These are phyloP conservation scores for Alternaria consortialis DNA, from an alignment of 2,329 filamentous ascomycete species.

Conservation along the genomic window DNA sequence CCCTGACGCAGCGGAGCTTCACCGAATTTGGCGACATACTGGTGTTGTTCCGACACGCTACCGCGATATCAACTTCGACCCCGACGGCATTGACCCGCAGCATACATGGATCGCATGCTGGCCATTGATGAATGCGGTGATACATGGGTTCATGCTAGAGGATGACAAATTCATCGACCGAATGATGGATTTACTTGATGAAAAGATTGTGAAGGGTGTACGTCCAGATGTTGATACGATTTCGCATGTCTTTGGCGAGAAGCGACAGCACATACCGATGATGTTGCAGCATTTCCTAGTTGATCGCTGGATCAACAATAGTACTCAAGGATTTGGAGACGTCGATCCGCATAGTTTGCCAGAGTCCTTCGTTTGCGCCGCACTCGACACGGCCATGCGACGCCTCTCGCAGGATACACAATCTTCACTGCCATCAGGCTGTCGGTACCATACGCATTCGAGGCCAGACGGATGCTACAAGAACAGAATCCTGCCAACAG, in stretches of 20 bases:
- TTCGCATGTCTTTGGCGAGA: slow-evolving; percentile 20
- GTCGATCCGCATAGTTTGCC: slow-evolving; percentile 8
- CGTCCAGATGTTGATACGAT: slow-evolving; percentile 23
- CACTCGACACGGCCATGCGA: slow-evolving; percentile 12
- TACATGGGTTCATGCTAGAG: slow-evolving; percentile 15
- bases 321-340: background rate
- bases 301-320: slow-evolving; percentile 18
- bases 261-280: background rate
- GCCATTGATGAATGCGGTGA: slow-evolving; percentile 28
- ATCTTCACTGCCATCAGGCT: background rate
- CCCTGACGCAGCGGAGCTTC: slow-evolving; percentile 4
- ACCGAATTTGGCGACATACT: slow-evolving; percentile 8
- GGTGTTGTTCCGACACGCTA: background rate
- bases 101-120: slow-evolving; percentile 22
- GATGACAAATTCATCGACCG: slow-evolving; percentile 25
- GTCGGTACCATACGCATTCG: slow-evolving; percentile 24
- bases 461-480: slow-evolving; percentile 18
- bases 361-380: background rate
- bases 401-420: background rate
- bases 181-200: slow-evolving; percentile 21
- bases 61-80: background rate
- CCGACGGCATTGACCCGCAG: background rate
- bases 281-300: slow-evolving; percentile 23
- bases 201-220: slow-evolving; percentile 5
- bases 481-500: background rate